Percentiles rank a stretch among this genome's conserved stretches.
Evolutionary conservation across 2,329 filamentous ascomycete genomes (phyloP).

Genomic region (Cytospora paraplurivora): DNA sequence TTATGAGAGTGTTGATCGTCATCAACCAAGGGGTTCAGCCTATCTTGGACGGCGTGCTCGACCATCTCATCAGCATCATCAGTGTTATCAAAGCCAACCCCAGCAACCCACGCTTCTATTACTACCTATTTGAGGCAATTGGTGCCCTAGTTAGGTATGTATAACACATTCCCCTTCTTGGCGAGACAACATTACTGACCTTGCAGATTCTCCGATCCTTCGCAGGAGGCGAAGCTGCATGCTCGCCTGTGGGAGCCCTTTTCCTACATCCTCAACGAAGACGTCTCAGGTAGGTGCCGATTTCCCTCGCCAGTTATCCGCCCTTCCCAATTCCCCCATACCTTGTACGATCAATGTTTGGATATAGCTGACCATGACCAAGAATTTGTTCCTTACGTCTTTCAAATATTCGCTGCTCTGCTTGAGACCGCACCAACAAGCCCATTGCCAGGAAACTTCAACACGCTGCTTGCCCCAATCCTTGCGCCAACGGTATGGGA

Average conservation of each 20-base stretch:
- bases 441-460: slow-evolving; percentile 80
- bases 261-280: slow-evolving; percentile 74
- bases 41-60: slow-evolving; percentile 76
- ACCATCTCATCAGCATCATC: slow-evolving; percentile 85
- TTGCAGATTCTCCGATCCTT: slow-evolving; percentile 63
- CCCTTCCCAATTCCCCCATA: not conserved
- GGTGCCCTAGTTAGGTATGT: slow-evolving; percentile 77
- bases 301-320: not conserved
- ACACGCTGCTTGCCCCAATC: slow-evolving; percentile 74
- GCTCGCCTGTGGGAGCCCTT: slow-evolving; percentile 82
- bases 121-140: slow-evolving; percentile 95
- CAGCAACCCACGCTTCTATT: slow-evolving; percentile 97
- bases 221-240: slow-evolving; percentile 74
- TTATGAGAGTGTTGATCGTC: slow-evolving; percentile 96
- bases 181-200: slow-evolving; percentile 10
- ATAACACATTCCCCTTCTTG: not conserved
- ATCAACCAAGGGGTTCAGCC: slow-evolving; percentile 79
- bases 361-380: slow-evolving; percentile 36
- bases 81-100: slow-evolving; percentile 92
- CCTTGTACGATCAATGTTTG: not conserved
- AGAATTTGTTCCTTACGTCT: slow-evolving; percentile 96
- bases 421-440: slow-evolving; percentile 82
- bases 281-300: slow-evolving; percentile 68
- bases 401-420: slow-evolving; percentile 90
- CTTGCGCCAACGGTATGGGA: slow-evolving; percentile 88